Base-by-base conservation (phyloP, 371 early-diverging fungal genomes). In the Apophysomyces variabilis region DNA sequence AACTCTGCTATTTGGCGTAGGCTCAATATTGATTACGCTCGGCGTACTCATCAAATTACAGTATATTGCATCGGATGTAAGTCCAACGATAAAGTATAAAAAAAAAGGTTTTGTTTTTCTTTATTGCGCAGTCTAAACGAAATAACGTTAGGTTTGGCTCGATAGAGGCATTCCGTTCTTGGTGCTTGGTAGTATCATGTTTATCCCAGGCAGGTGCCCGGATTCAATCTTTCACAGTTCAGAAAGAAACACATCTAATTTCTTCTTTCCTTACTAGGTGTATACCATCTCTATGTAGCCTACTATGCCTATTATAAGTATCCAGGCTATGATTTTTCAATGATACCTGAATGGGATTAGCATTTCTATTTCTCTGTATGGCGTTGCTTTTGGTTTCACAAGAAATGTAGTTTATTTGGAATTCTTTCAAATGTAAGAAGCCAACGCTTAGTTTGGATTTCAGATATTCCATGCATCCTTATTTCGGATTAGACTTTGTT, bases 41-140 rank as follows among this genome's bases (percentile, higher is more conserved):
- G 89, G 89, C 60, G 83, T 82, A 1, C 63, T 89, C n/a, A 84
- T 89, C 57, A 83, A 83, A 61, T 66, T 84, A 37, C 86, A 86
- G 0, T 66, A 60, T 44, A 80, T 83, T 65, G 67, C 74, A 8
- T 78, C 80, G 5, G 80, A 83, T 37, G 80, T 77, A 77, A 64
- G 47, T 13, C 37, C 13, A 3, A 11, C 14, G 18, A 45, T 41
- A 7, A 44, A 9, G 54, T 18, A 60, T 18, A 61, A n/a, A 13
- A 38, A 39, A 26, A 26, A 26, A 26, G 32, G 1, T 26, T 26
- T 3, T 26, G 32, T 26, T 26, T 26, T 26, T 26, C 32, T 26
- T 26, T 26, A 26, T 26, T 26, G 32, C 32, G 32, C 32, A 26
- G 32, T 26, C 32, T 26, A 26, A 26, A 26, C 32, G 32, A 39